Percentiles rank a stretch among this genome's conserved stretches.
Conservation (phyloP, 768 basidiomycete genomes). For the Tubosaeta brunneosetosa region DNA sequence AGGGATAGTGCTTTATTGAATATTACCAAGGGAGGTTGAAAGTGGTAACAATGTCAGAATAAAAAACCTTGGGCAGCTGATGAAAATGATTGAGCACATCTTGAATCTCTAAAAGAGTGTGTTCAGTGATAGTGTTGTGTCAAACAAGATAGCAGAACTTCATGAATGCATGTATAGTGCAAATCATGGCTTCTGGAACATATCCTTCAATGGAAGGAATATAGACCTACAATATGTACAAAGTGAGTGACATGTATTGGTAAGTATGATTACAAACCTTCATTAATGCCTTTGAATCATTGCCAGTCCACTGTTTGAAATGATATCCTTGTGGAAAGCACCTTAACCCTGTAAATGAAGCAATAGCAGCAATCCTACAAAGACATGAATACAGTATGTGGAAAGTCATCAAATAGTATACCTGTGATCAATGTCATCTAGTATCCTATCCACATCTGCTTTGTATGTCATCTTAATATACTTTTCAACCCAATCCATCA, state of each 20-base stretch:
- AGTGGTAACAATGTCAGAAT: neutral
- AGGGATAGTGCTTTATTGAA: neutral
- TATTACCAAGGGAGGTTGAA: neutral
- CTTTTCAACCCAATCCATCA: slow-evolving; percentile 5
- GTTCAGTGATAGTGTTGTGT: neutral
- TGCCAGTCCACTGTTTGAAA: neutral
- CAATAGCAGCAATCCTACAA: neutral
- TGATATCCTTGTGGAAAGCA: neutral
- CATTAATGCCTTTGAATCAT: neutral
- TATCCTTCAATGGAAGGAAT: neutral
- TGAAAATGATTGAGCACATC: neutral
- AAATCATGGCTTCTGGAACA: neutral
- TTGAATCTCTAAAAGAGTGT: neutral
- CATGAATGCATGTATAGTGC: neutral
- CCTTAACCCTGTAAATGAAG: neutral
- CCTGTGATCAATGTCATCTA: slow-evolving; percentile 21
- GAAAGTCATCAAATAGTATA: no score
- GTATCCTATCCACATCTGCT: slow-evolving; percentile 8
- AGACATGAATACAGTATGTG: no score
- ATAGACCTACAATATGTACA: neutral
- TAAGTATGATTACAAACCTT: no score
- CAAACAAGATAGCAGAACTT: neutral
- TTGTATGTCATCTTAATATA: neutral
- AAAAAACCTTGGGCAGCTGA: neutral
- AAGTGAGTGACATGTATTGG: no score